A percentile compares a stretch with the other conserved stretches of the same genome.
These are phyloP conservation scores for Ascochyta clinopodiicola DNA, from an alignment of 2,329 filamentous ascomycete genomes.

Conservation along the genomic window DNA sequence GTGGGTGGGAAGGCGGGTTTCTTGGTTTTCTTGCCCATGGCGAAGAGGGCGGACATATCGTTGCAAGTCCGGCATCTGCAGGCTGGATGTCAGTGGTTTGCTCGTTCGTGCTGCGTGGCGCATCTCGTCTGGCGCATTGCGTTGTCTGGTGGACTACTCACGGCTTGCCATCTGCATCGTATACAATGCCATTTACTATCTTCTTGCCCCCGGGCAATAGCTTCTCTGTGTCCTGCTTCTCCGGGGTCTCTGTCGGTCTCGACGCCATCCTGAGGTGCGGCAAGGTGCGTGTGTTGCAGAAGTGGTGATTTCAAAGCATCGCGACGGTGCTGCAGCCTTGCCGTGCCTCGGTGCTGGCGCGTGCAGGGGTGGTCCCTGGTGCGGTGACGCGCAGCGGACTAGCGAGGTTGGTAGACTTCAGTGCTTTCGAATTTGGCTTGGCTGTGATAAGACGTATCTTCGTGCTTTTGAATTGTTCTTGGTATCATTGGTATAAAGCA, in stretches of 20 bases:
- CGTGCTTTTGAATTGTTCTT: background rate
- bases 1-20: constrained; percentile 11
- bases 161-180: constrained; percentile 86
- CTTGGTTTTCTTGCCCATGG: constrained; percentile 47
- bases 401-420: constrained; percentile 6
- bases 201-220: constrained; percentile 54
- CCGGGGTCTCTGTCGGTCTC: constrained; percentile 27
- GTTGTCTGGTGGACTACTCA: constrained; percentile 54
- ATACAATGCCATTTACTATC: constrained; percentile 73
- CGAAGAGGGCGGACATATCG: constrained; percentile 64
- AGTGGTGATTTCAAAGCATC: constrained; percentile 30
- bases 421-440: constrained; percentile 9
- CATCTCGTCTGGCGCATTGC: constrained; percentile 24
- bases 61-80: constrained; percentile 74
- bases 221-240: constrained; percentile 36
- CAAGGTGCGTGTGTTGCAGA: background rate
- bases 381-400: constrained; percentile 7
- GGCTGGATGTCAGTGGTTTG: background rate
- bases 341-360: constrained; percentile 20
- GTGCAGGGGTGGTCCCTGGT: constrained; percentile 18
- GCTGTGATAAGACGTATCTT: constrained; percentile 2
- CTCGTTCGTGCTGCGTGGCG: background rate
- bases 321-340: constrained; percentile 13
- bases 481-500: too few relatives aligned
- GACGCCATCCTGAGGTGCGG: constrained; percentile 29